Evolutionary conservation across 2,329 filamentous ascomycete species (phyloP), one percentile per base, ranked within the genome.

Genomic region (Lomentospora prolificans): DNA sequence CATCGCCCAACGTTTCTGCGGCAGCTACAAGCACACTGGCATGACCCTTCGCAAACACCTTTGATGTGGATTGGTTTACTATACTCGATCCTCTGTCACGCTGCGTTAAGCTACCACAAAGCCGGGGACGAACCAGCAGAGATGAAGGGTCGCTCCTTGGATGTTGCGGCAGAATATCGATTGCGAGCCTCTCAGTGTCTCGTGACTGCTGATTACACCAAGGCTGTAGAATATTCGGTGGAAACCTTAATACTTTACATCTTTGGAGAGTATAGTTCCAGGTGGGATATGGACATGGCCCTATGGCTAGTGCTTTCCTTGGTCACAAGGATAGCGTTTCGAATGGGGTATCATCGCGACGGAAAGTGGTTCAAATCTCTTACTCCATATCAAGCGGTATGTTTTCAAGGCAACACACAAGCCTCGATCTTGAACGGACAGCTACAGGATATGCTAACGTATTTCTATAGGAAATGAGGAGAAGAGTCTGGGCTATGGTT

Each of bases 1-100:
- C 89, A 95, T 64, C 85, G 85, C 0, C 91, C 90, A 9, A 91
- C 89, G 0, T 96, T 96, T 64, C 84, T 92, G 64, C 81, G 86
- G 63, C 81, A 88, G 67, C 74, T 89, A 4, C 75, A 75, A 27
- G 69, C 67, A 6, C 80, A 85, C 65, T 92, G 87, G 87, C 73
- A 84, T 63, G 82, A 86, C 62, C 87, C 89, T 0, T 79, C 79
- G 12, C 86, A 87, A 61, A 85, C 87, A 3, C 80, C 84, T 1
- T 75, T 90, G 57, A 86, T 89, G 72, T 94, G 89, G 87, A 70
- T 94, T 12, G 89, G 86, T 1, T 69, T 91, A 58, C 77, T 90
- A 10, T 92, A 89, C 67, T 80, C 87, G 0, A 82, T 92, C 68
- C 78, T 92, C 68, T 87, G 84, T 60, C 75, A 92, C 57, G 86